Base-by-base conservation (phyloP, 768 basidiomycete genomes). In the Termitomyces sp. region DNA sequence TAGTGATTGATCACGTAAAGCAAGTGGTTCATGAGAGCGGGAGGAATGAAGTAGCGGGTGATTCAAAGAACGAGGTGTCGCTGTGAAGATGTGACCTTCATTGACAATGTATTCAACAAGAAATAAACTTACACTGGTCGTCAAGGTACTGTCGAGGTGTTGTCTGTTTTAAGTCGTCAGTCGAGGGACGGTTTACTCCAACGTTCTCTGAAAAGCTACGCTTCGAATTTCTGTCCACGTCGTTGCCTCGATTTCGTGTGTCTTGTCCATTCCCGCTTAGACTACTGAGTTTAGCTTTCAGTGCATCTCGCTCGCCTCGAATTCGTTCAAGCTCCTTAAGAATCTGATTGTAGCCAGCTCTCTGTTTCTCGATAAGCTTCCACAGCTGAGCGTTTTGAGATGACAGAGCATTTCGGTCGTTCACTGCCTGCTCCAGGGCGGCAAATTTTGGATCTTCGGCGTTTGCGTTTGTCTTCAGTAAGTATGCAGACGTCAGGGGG, bases 301-400 rank as follows among this genome's bases (percentile, higher is more conserved):
- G 88, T 9, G 78, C 68, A 66, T 94, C 93, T 18, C 94, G 82
- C 68, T 96, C 94, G 11, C 75, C 76, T 14, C 94, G 79, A 52
- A 96, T 81, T 55, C 94, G 83, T 63, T 95, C 93, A 45, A 92
- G 78, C 64, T 96, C 92, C 72, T 90, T 90, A 69, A 88, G 76
- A 55, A 92, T 82, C 56, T 88, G 85, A 59, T 81, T 84, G 67
- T 90, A 90, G n/a, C 86, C 90, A 22, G 83, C 71, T 55, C 92
- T 82, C 70, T 94, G 92, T 70, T 94, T 95, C 79, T 95, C 92
- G 67, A 96, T 87, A 61, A 95, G 81, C 71, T 94, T 95, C 94
- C 94, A 96, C 22, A 96, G 83, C 73, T 95, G 92, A 16, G 86
- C 75, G 69, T 96, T 96, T 75, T 96, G 94, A 4, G 84, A 72